These are phyloP conservation scores for Torulaspora indica DNA, from an alignment of 805 yeast genomes.

Conservation along the genomic window DNA sequence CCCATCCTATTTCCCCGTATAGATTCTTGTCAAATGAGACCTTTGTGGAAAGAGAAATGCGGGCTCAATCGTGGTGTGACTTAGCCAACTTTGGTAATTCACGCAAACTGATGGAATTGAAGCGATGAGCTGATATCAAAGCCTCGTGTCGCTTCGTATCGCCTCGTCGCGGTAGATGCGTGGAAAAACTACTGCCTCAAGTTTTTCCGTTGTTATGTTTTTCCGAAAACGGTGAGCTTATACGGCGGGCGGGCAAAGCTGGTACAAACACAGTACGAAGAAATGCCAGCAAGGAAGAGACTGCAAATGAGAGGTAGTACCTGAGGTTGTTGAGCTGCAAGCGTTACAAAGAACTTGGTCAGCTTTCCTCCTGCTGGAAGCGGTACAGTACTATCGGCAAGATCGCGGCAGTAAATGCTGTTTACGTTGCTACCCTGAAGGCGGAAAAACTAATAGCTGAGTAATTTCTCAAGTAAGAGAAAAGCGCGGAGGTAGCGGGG, in stretches of 20 bases:
- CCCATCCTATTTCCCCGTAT: not conserved
- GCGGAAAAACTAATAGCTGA: not conserved
- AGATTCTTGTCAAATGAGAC: not conserved
- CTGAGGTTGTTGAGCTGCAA: not conserved
- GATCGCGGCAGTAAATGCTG: no score
- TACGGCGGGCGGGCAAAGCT: not conserved
- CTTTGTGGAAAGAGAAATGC: not conserved
- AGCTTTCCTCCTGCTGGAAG: no score
- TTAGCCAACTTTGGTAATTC: not conserved
- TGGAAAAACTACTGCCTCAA: not conserved
- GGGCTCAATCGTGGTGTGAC: not conserved
- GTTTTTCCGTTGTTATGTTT: not conserved
- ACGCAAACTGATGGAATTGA: not conserved
- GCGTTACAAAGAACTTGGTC: no score
- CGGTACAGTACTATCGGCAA: no score
- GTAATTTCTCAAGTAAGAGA: not conserved
- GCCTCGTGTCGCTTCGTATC: no score
- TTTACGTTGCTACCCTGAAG: not conserved
- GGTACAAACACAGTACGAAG: not conserved
- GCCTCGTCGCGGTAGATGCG: not conserved
- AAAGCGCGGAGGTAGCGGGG: constrained; percentile 4
- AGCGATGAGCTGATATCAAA: not conserved
- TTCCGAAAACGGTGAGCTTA: not conserved
- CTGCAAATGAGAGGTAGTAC: no score
- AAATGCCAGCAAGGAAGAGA: not conserved